Percentiles rank a stretch among this genome's conserved stretches.
Conservation (phyloP, 179 eudicot genomes). For the Corrigiola litoralis region DNA sequence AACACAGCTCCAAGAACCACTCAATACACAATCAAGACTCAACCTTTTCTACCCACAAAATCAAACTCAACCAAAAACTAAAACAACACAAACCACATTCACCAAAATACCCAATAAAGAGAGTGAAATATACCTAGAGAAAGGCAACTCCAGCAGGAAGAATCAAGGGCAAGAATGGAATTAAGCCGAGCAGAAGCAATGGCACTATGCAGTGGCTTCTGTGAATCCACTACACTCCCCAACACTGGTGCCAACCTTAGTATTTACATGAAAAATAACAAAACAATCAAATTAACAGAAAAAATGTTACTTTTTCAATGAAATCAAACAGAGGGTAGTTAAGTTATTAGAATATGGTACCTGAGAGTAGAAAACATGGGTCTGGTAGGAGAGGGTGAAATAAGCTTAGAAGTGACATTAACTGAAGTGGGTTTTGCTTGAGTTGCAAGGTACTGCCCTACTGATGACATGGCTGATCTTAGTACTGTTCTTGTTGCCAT, state of each 20-base stretch:
- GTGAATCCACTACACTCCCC: conserved; percentile 43
- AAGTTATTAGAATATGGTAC: conserved; percentile 10
- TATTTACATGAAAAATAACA: not conserved
- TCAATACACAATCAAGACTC: not conserved
- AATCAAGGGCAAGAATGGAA: conserved; percentile 51
- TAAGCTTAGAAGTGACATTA: conserved; percentile 19
- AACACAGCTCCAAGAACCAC: not conserved
- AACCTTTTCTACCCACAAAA: too few relatives aligned
- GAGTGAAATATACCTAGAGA: conserved; percentile 46
- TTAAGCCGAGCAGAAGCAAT: conserved; percentile 64
- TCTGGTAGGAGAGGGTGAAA: conserved; percentile 31
- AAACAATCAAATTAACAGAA: not conserved
- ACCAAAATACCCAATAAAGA: not conserved
- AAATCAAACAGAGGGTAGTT: not conserved
- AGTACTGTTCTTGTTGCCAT: conserved; percentile 15
- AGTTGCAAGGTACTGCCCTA: conserved; percentile 25
- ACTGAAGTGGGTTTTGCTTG: conserved; percentile 20
- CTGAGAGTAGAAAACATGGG: conserved; percentile 37
- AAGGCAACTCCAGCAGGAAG: conserved; percentile 70
- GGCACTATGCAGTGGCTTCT: conserved; percentile 68
- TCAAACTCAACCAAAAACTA: not conserved
- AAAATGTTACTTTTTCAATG: not conserved
- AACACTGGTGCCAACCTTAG: conserved; percentile 31
- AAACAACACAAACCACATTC: not conserved
- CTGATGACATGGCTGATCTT: conserved; percentile 30